Base-by-base conservation (phyloP, 2,329 filamentous ascomycete species). In the Mycogone perniciosa region DNA sequence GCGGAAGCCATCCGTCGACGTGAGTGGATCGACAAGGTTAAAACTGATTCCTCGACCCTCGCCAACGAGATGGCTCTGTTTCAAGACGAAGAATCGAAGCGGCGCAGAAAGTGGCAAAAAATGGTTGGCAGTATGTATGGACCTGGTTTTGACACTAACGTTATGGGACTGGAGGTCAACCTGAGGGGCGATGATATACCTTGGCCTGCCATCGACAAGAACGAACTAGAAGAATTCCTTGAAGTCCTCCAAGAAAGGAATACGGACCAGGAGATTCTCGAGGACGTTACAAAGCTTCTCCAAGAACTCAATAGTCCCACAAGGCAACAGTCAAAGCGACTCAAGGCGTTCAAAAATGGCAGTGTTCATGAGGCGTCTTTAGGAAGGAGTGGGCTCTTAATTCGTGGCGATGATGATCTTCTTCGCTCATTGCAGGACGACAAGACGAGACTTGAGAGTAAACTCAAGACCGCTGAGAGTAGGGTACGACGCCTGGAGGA, bases 291-390 rank as follows among this genome's bases (percentile, higher is more conserved):
- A 4, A 88, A 89, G 62, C 80, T 90, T 13, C 79, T 95, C 53
- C 83, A 84, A 54, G 90, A 95, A 48, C 76, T 97, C 10, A 85
- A 85, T 64, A 82, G 80, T 50, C 90, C 92, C 3, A 93, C 89
- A 0, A 89, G 86, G 60, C 89, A 93, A 65, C 91, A 95, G 64
- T 81, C 85, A 54, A 91, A 89, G 67, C 82, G 89, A 51, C 81
- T 93, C 6, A 95, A 92, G 66, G 90, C 89, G 5, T 97, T 99
- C 74, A 96, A 96, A 65, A 93, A 95, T 63, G 93, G 93, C 11
- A 97, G 93, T 63, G 80, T 97, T 35, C 90, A 96, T 61, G 93
- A 97, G 64, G 85, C 86, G n/a, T 82, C 82, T 3, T 79, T 96
- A 54, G 89, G 89, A n/a, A 83, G 86, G 61, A 95, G 88, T 57